Base-by-base conservation (phyloP, 2,329 filamentous ascomycete genomes). In the Xylariaceae sp. region DNA sequence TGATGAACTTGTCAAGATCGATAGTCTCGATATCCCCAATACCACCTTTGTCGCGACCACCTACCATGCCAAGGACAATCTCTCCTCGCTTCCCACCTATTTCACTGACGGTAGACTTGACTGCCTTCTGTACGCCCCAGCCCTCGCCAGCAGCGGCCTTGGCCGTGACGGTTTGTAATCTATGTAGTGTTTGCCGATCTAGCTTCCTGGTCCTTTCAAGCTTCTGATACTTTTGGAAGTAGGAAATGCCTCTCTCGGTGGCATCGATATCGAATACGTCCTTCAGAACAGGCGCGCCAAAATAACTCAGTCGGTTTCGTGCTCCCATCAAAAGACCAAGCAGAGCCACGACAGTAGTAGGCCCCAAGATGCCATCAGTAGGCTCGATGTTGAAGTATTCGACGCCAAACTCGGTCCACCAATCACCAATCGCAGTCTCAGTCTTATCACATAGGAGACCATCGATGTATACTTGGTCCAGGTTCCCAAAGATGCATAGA, bases 301-400 rank as follows among this genome's bases (percentile, higher is more conserved):
- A 85, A 48, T 88, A 89, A 55, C 91, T 87, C 15, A 98, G 73
- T 29, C 93, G 79, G 61, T 96, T 97, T 31, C 91, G 79, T 28
- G 89, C 89, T 3, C 93, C 93, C 72, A 95, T 85, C 6, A 96
- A 71, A 62, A 93, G 83, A 3, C 93, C 93, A 4, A 98, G 69
- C 16, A 98, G 66, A 2, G 87, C 91, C 17, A 90, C 82, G 7
- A 97, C 89, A 0, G 90, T 96, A 0, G 88, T 94, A 2, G 93
- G 90, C 0, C 93, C 93, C 2, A 98, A 69, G 17, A 95, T 89
- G 11, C 91, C 91, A 65, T 98, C 93, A 9, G 85, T 86, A 2
- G 93, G 91, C 63, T 97, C 93, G 26, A 89, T 79, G 41, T 91
- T 94, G 69, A 91, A 96, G 57, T 93, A 84, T 51, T 97, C 91